Evolutionary conservation across 169 alveolate genomes (phyloP).

Genomic region (Toxoplasma gondii): DNA sequence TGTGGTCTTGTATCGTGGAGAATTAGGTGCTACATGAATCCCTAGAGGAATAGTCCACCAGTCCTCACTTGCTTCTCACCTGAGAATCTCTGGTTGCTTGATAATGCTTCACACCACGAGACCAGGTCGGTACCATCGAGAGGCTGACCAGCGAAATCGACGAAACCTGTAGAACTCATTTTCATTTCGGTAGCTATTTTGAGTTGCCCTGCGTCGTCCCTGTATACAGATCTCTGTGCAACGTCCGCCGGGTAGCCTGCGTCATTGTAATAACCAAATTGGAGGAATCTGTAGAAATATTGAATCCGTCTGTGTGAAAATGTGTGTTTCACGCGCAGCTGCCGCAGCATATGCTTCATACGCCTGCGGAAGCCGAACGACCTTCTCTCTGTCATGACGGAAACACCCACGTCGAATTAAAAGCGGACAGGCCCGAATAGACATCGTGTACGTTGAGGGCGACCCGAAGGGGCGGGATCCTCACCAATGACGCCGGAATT

Average conservation of each 20-base stretch:
- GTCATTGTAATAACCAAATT: background rate
- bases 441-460: too few species aligned
- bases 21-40: too few species aligned
- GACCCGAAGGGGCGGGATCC: too few species aligned
- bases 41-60: too few species aligned
- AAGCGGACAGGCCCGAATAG: too few species aligned
- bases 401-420: too few species aligned
- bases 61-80: background rate
- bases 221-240: background rate
- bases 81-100: background rate
- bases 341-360: background rate
- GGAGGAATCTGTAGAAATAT: background rate
- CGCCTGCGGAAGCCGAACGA: background rate
- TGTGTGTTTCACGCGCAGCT: background rate
- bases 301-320: background rate
- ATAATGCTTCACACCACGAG: background rate
- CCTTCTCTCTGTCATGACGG: background rate
- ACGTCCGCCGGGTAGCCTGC: background rate
- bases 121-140: background rate
- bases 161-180: background rate
- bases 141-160: background rate
- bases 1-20: too few species aligned
- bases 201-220: background rate
- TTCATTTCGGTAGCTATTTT: background rate
- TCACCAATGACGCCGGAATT: too few species aligned